A percentile compares a stretch with the other conserved stretches of the same genome.
Conservation (phyloP, 1,284 basidiomycete species). For the Pulveroboletus ridleyi region DNA sequence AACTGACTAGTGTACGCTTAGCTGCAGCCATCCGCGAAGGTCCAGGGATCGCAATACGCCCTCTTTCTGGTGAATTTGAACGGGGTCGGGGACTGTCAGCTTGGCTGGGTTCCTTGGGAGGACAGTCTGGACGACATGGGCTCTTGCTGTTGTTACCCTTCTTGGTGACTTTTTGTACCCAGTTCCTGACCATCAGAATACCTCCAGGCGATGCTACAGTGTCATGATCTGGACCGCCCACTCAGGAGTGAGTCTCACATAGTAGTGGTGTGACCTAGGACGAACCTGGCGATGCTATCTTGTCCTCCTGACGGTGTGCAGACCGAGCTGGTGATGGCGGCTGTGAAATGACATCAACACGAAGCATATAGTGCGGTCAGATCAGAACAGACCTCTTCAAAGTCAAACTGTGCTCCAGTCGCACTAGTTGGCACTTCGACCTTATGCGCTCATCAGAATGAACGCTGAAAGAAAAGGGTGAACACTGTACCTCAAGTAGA, state of each 20-base stretch:
- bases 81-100: background rate
- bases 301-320: background rate
- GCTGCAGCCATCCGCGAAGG: background rate
- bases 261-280: background rate
- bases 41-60: background rate
- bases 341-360: constrained; percentile 3
- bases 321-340: background rate
- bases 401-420: background rate
- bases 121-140: background rate
- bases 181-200: background rate
- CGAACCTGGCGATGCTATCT: background rate
- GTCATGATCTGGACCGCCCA: background rate
- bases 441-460: background rate
- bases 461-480: too few relatives aligned
- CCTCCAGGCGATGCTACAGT: background rate
- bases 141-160: background rate
- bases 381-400: background rate
- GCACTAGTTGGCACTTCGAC: background rate
- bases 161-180: background rate
- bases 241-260: too few relatives aligned
- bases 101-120: too few relatives aligned
- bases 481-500: too few relatives aligned
- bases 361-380: background rate
- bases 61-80: background rate
- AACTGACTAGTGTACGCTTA: background rate